Evolutionary conservation across 2,329 filamentous ascomycete species (phyloP), one percentile per base, ranked within the genome.

Genomic region (Calonectria honghensis): DNA sequence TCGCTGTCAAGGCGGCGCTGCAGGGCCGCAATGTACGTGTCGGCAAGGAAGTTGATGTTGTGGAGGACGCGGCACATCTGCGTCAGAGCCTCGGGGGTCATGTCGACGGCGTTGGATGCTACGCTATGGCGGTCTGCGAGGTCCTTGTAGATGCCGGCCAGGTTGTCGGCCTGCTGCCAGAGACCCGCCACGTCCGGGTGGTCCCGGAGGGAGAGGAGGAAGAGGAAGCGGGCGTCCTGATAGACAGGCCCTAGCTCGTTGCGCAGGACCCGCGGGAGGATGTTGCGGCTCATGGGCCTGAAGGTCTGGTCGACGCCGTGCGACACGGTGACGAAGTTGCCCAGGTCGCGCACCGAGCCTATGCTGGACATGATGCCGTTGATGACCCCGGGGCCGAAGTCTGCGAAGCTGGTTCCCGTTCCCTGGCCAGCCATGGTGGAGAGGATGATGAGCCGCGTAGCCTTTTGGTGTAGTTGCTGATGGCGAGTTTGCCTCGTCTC

Each of bases 1-100:
- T 48, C 45, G n/a, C 45, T 48, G n/a, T 48, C 45, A n/a, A 48
- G 18, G n/a, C n/a, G 45, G 45, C 45, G 45, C 45, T 48, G 45
- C 45, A 48, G 45, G n/a, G 45, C 9, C 4, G 45, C n/a, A 9
- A 48, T 48, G 45, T 48, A 48, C 2, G n/a, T 24, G 4, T 48
- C n/a, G 45, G 45, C n/a, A n/a, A 48, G 20, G n/a, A 24, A 48
- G 45, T 48, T 48, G 9, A 48, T 24, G 45, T 13, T 48, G 45
- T 48, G 45, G n/a, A 48, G 45, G n/a, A 48, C 18, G 10, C n/a
- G 45, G 45, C 45, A 48, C 45, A 48, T 24, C 20, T 48, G 45
- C 9, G 45, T 48, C n/a, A 48, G 45, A 9, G 2, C 45, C 3
- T 20, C 45, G 45, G 45, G 18, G 1, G 20, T 24, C 45, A 48